Conservation (phyloP, 352 stramenopile genomes). For the Pseudoperonospora humuli region DNA sequence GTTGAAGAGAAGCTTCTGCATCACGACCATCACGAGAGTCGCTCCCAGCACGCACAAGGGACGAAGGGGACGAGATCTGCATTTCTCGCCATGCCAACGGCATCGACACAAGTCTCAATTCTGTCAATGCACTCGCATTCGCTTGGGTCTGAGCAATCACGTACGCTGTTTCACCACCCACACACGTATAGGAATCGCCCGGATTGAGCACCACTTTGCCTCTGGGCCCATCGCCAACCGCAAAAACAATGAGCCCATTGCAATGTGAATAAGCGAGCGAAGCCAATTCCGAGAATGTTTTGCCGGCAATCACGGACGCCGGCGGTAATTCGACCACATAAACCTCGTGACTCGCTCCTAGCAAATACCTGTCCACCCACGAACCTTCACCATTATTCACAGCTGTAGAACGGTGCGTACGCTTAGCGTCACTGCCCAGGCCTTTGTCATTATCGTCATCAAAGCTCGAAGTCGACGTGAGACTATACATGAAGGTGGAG, state of each 20-base stretch:
- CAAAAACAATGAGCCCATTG: constrained; percentile 71
- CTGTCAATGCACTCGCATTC: constrained; percentile 25
- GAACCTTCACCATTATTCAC: constrained; percentile 29
- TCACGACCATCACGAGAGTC: constrained; percentile 12
- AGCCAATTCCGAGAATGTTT: constrained; percentile 74
- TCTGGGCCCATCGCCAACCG: constrained; percentile 32
- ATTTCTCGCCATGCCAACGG: constrained; percentile 26
- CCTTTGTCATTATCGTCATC: constrained; percentile 36
- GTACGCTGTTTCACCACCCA: constrained; percentile 59
- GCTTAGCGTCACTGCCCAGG: constrained; percentile 23
- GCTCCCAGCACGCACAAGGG: constrained; percentile 21
- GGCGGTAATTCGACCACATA: constrained; percentile 67
- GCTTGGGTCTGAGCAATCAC: constrained; percentile 58
- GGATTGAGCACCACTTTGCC: constrained; percentile 70
- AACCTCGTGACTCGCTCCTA: constrained; percentile 68
- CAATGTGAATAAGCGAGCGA: constrained; percentile 72
- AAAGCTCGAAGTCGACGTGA: constrained; percentile 75
- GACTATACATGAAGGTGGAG: constrained; percentile 83
- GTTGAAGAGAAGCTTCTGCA: constrained; percentile 8
- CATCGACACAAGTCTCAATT: constrained; percentile 22
- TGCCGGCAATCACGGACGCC: constrained; percentile 40
- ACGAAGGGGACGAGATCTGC: constrained; percentile 24
- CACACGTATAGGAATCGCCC: constrained; percentile 61
- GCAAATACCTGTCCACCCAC: constrained; percentile 70
- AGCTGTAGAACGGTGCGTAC: constrained; percentile 12